These are phyloP conservation scores for Salix exigua DNA, from an alignment of 345 rosid genomes.

Conservation along the genomic window DNA sequence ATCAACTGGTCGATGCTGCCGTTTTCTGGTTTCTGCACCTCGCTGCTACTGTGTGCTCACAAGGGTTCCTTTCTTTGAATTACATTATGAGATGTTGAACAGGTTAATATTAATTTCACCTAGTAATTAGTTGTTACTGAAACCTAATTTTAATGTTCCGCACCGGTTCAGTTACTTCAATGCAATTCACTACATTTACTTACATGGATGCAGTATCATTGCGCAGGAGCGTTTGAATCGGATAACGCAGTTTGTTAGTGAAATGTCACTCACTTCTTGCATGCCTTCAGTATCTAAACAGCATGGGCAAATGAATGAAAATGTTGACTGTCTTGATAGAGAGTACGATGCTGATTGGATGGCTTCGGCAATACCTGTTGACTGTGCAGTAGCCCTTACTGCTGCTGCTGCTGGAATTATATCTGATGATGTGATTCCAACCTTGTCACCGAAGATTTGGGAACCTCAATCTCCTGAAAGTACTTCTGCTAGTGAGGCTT, in stretches of 20 bases:
- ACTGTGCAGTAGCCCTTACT: slow-evolving; percentile 62
- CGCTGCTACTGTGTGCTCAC: slow-evolving; percentile 96
- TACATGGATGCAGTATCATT: slow-evolving; percentile 70
- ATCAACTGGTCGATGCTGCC: slow-evolving; percentile 56
- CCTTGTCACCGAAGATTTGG: slow-evolving; percentile 39
- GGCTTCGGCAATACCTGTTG: slow-evolving; percentile 76
- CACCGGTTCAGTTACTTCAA: not conserved
- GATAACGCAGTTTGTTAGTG: slow-evolving; percentile 74
- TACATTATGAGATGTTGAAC: slow-evolving; percentile 94
- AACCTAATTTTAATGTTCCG: not conserved
- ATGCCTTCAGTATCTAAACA: slow-evolving; percentile 38
- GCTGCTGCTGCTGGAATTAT: slow-evolving; percentile 83
- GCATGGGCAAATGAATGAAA: slow-evolving; percentile 37
- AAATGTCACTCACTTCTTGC: slow-evolving; percentile 54
- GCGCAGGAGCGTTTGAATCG: slow-evolving; percentile 96
- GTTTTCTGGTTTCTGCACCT: slow-evolving; percentile 89
- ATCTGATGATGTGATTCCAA: slow-evolving; percentile 54
- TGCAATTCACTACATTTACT: slow-evolving; percentile 23
- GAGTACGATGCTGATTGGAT: slow-evolving; percentile 56
- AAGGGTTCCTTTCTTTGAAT: slow-evolving; percentile 89
- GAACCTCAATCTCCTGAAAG: slow-evolving; percentile 71
- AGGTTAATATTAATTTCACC: slow-evolving; percentile 46
- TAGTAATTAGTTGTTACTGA: slow-evolving; percentile 8
- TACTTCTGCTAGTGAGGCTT: slow-evolving; percentile 56
- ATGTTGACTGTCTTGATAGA: slow-evolving; percentile 33